Conservation (phyloP, 2,329 filamentous ascomycete genomes). For the Hypoxylon sp. region DNA sequence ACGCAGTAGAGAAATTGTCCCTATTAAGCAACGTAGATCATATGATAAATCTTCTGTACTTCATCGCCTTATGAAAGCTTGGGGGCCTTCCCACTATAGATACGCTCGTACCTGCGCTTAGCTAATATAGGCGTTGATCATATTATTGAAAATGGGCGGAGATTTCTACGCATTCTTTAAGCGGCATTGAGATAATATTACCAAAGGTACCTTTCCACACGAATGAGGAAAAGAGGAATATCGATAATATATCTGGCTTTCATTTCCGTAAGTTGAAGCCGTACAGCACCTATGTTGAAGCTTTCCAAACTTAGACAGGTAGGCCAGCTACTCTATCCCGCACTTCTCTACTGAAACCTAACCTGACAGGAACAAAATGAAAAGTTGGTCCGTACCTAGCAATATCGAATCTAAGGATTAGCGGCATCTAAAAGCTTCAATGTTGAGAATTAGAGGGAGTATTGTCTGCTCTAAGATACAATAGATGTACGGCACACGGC, state of each 20-base stretch:
- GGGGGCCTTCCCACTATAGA: not conserved
- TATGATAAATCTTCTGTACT: not conserved
- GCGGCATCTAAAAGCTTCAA: not conserved
- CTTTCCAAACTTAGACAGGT: too few relatives aligned
- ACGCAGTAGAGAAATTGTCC: not conserved
- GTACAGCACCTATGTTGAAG: not conserved
- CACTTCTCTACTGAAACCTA: too few relatives aligned
- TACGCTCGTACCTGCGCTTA: not conserved
- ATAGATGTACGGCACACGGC: constrained; percentile 3
- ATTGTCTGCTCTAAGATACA: not conserved
- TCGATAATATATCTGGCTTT: too few relatives aligned
- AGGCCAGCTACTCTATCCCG: too few relatives aligned
- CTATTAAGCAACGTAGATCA: not conserved
- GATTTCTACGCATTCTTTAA: not conserved
- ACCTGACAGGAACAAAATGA: not conserved
- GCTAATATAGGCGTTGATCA: not conserved
- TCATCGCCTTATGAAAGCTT: not conserved
- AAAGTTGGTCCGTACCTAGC: not conserved
- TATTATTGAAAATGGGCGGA: not conserved
- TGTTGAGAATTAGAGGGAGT: too few relatives aligned
- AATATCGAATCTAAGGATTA: not conserved
- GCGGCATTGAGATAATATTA: not conserved
- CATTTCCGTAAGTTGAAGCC: too few relatives aligned
- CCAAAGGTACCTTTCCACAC: too few relatives aligned
- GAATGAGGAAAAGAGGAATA: too few relatives aligned